Evolutionary conservation across 2,329 filamentous ascomycete species (phyloP).

Genomic region (Myriosclerotinia curreyana): DNA sequence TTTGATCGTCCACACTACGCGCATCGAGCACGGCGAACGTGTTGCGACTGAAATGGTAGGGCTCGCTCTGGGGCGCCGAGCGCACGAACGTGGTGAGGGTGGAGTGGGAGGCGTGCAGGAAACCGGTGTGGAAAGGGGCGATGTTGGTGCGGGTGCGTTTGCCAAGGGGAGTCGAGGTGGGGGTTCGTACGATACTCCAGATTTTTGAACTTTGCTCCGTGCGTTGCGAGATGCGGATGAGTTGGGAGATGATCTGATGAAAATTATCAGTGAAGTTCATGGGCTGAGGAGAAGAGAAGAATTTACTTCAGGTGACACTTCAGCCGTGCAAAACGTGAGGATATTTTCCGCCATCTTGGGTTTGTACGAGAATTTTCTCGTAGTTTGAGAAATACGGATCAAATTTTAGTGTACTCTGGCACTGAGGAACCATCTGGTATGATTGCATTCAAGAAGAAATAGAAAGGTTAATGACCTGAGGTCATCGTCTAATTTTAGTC

Average conservation of each 20-base stretch:
- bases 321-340: slow-evolving; percentile 1
- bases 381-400: background rate
- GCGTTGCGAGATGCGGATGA: background rate
- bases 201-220: background rate
- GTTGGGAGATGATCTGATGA: background rate
- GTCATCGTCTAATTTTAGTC: background rate
- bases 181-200: background rate
- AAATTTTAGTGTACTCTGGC: too few relatives aligned
- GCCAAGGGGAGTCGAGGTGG: background rate
- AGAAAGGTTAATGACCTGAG: background rate
- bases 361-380: background rate
- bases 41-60: background rate
- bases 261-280: background rate
- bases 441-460: background rate
- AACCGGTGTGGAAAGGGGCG: background rate
- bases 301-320: background rate
- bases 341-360: background rate
- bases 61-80: background rate
- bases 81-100: background rate
- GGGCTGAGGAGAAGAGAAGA: background rate
- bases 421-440: too few relatives aligned
- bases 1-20: background rate
- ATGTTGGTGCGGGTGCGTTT: slow-evolving; percentile 1
- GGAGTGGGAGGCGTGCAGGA: background rate
- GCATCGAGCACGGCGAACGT: background rate